Base-by-base conservation (phyloP, 257 asterid genomes). In the Fraxinus anomala region DNA sequence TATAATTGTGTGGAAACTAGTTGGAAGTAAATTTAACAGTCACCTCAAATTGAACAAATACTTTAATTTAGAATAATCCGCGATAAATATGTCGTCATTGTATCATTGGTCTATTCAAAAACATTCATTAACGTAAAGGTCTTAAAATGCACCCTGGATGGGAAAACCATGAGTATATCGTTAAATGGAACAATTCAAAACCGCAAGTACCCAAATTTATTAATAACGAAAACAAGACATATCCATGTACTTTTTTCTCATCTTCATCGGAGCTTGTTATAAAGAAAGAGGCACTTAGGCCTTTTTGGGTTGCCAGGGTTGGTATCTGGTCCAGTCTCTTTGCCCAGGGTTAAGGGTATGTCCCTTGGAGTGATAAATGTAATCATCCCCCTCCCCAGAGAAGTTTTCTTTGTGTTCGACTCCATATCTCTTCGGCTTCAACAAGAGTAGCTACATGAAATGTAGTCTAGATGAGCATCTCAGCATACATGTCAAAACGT, bases 381-480 rank as follows among this genome's bases (percentile, higher is more conserved):
- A 93, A 66, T 90, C 92, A 31, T 96, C 99, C 73, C 99, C 99
- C 89, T 93, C 94, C n/a, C 99, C 98, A 19, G 99, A 90, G 61
- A 93, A 90, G 84, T 96, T 96, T 86, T 96, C 92, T 79, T 76
- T 93, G 93, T 96, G 99, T 37, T 96, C 99, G 49, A 92, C 65
- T 24, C 99, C 98, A 17, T 96, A 96, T 77, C 98, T 89, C 83
- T 80, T 86, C 2, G 99, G 99, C 82, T 87, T 96, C 97, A 96
- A 80, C 92, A 88, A 79, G 83, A 96, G 93, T 81, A 96, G 89
- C 99, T 95, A 86, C 90, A 83, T 70, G 13, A 72, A 77, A 79
- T 28, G 19, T 24, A 39, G 19, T 76, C 68, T 21, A 44, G n/a
- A 78, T 82, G 42, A 89, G 85, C 76, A 78, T 47, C 26, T 73